phyloP scores from a whole-genome alignment of 805 yeast genomes.

The Cyberlindnera samutprakarnensis region DNA sequence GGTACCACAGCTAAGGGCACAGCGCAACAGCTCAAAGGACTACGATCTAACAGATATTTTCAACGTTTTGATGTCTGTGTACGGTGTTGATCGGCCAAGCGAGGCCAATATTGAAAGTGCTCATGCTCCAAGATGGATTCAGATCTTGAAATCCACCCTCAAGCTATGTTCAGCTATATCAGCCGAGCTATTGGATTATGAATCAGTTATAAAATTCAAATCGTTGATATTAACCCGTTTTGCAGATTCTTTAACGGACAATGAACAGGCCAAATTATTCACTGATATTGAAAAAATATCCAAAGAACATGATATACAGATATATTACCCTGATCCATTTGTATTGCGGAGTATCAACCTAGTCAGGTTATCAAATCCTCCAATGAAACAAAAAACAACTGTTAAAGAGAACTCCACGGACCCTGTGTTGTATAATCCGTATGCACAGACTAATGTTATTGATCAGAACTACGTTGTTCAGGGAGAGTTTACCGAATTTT shows the following conservation, averaged over 20 bases:
- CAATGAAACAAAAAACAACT: conserved; percentile 13
- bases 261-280: conserved; percentile 46
- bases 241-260: conserved; percentile 41
- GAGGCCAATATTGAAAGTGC: conserved; percentile 24
- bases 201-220: conserved; percentile 39
- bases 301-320: conserved; percentile 18
- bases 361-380: conserved; percentile 21
- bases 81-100: conserved; percentile 40
- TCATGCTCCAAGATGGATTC: conserved; percentile 40
- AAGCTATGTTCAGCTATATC: conserved; percentile 46
- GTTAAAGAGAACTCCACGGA: conserved; percentile 10
- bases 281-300: conserved; percentile 25
- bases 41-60: conserved; percentile 35
- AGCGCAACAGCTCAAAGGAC: conserved; percentile 4
- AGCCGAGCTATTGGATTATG: conserved; percentile 39
- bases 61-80: conserved; percentile 41
- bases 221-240: conserved; percentile 49
- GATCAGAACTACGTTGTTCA: conserved; percentile 36
- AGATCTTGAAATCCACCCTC: conserved; percentile 48
- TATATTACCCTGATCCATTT: conserved; percentile 68
- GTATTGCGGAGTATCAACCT: conserved; percentile 46
- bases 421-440: conserved; percentile 56
- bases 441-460: conserved; percentile 15
- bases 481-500: conserved; percentile 56
- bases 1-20: conserved; percentile 29